These are phyloP conservation scores for Zancudomyces culisetae DNA, from an alignment of 371 early-diverging fungal species.

Conservation along the genomic window DNA sequence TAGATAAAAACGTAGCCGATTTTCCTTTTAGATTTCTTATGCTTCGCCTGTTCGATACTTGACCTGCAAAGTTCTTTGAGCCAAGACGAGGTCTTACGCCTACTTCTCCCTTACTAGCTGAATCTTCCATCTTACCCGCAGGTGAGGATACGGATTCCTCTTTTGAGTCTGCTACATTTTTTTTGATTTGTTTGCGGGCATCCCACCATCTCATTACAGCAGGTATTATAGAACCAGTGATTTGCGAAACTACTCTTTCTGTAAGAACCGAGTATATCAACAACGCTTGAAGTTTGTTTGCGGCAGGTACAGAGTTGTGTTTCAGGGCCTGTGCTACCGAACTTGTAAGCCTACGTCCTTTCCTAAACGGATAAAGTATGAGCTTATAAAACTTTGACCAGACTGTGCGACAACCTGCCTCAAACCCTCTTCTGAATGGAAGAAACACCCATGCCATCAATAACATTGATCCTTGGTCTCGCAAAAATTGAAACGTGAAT, in stretches of 20 bases:
- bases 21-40: not conserved
- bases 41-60: no score
- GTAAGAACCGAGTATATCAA: constrained; percentile 64
- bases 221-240: constrained; percentile 55
- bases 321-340: constrained; percentile 7
- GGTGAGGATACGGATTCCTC: not conserved
- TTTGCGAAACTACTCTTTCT: constrained; percentile 56
- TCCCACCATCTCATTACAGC: constrained; percentile 28
- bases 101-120: no score
- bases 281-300: constrained; percentile 37
- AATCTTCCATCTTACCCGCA: no score
- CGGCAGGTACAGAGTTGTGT: constrained; percentile 17
- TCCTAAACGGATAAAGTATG: constrained; percentile 3
- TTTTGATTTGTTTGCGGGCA: not conserved
- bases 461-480: constrained; percentile 59
- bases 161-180: not conserved
- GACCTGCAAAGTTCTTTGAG: constrained; percentile 5
- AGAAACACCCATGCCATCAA: constrained; percentile 74
- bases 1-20: not conserved
- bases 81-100: not conserved
- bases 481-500: constrained; percentile 63
- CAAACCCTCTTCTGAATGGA: constrained; percentile 42
- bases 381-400: constrained; percentile 2
- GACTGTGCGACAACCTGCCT: constrained; percentile 5
- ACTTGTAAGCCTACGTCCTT: not conserved